Base-by-base conservation (phyloP, 163 green algal genomes). In the Chlamydomonas reinhardtii region DNA sequence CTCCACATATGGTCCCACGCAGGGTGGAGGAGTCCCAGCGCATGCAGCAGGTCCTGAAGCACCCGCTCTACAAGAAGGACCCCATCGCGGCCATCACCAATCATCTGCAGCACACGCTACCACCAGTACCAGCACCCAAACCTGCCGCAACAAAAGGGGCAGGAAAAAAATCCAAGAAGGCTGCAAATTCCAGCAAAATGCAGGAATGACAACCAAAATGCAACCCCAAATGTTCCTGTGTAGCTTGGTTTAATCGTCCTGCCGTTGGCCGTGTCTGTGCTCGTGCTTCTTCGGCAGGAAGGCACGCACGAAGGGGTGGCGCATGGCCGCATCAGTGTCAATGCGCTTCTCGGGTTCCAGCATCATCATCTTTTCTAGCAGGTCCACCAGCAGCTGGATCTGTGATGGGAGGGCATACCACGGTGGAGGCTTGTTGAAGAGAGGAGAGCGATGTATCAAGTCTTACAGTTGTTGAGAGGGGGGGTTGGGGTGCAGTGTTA, bases 321-420 rank as follows among this genome's bases (percentile, higher is more conserved):
- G 75, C 74, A 98, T 94, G 29, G 96, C 96, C 34, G 95, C 87
- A 37, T 96, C 95, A 0, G 96, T 88, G 19, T 93, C 94, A 79
- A 98, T 97, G 68, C 96, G 94, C 83, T 94, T 95, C 27, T 98
- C 96, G 8, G 96, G 96, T 87, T 97, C 96, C 73, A 99, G 92
- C 43, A 90, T 79, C 91, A 97, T 94, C 90, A 98, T 96, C 74
- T 90, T 90, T 0, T 98, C 96, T 69, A 99, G 92, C 87, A 99
- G 91, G 84, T 99, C 96, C 29, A 89, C 92, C 80, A 99, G 92
- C 52, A 73, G 68, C 52, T 77, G 68, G 16, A 85, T 85, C 79
- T 85, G 79, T n/a, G n/a, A n/a, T n/a, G n/a, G n/a, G n/a, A n/a
- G n/a, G n/a, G n/a, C n/a, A n/a, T n/a, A n/a, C n/a, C n/a, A n/a